phyloP scores from a whole-genome alignment of 331 rosid genomes.

The Phaseolus coccineus region DNA sequence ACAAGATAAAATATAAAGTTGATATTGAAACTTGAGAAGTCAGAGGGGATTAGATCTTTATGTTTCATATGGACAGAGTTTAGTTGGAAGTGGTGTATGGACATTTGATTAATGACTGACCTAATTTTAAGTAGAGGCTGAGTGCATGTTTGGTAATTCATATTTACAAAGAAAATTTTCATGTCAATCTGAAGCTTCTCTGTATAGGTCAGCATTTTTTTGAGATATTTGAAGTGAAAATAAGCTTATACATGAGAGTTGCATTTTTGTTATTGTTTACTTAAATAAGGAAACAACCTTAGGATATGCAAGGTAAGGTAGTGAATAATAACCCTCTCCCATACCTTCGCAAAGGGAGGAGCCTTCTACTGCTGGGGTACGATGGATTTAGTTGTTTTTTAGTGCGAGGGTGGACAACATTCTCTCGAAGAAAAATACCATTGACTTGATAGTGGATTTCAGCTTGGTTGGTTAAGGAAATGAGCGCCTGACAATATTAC shows the following conservation, averaged over 20 bases:
- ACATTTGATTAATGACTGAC: background rate
- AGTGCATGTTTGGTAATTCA: background rate
- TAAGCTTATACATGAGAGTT: too few relatives aligned
- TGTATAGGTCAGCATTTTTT: too few relatives aligned
- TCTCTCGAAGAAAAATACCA: background rate
- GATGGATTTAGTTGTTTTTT: too few relatives aligned
- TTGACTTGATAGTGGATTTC: slow-evolving; percentile 7
- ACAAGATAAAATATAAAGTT: slow-evolving; percentile 27
- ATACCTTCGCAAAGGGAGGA: too few relatives aligned
- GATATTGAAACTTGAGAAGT: background rate
- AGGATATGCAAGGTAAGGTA: too few relatives aligned
- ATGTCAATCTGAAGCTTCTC: too few relatives aligned
- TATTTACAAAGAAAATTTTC: too few relatives aligned
- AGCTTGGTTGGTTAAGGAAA: background rate
- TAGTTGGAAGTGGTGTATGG: slow-evolving; percentile 13
- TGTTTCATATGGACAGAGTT: background rate
- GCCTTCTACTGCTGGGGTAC: too few relatives aligned
- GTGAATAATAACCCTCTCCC: too few relatives aligned
- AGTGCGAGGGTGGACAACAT: background rate
- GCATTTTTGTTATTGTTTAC: background rate
- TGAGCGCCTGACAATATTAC: slow-evolving; percentile 3
- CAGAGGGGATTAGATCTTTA: slow-evolving; percentile 23
- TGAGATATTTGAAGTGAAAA: too few relatives aligned
- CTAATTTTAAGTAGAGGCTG: slow-evolving; percentile 23
- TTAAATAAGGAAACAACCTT: too few relatives aligned